These are phyloP conservation scores for Chloris gayana DNA, from an alignment of 176 grass and related monocot genomes.

Conservation along the genomic window DNA sequence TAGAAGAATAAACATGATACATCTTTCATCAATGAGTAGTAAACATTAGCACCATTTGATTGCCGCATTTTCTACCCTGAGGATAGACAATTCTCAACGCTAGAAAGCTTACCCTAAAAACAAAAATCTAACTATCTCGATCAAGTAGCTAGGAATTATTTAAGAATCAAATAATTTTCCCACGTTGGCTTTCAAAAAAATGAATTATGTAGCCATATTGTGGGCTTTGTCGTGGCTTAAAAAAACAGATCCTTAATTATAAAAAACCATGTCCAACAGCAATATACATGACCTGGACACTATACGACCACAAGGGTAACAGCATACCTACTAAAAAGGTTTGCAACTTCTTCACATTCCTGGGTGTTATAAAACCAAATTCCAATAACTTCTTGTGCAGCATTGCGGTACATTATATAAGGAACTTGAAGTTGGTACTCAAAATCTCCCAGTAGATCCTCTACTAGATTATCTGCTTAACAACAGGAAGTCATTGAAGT, in stretches of 20 bases:
- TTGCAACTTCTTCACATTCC: constrained; percentile 68
- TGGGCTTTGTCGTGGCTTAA: background rate
- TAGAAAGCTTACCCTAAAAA: background rate
- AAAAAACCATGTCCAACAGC: background rate
- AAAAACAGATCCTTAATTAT: too few relatives aligned
- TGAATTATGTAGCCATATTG: background rate
- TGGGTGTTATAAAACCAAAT: constrained; percentile 69
- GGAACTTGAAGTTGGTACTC: constrained; percentile 65
- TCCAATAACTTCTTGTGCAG: constrained; percentile 66
- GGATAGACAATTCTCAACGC: background rate
- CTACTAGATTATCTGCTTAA: constrained; percentile 66
- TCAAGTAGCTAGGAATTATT: background rate
- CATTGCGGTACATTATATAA: constrained; percentile 70
- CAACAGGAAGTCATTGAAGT: constrained; percentile 14
- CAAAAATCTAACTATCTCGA: background rate
- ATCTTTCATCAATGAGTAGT: background rate
- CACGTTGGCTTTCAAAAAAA: background rate
- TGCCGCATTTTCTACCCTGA: background rate
- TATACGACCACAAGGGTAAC: background rate
- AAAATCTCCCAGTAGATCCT: constrained; percentile 69
- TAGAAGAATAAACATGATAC: background rate
- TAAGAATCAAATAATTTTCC: background rate
- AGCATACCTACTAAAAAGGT: constrained; percentile 56
- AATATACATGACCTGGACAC: background rate
- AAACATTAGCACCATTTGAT: background rate